These are phyloP conservation scores for Suillus hirtellus DNA, from an alignment of 768 basidiomycete species.

Conservation along the genomic window DNA sequence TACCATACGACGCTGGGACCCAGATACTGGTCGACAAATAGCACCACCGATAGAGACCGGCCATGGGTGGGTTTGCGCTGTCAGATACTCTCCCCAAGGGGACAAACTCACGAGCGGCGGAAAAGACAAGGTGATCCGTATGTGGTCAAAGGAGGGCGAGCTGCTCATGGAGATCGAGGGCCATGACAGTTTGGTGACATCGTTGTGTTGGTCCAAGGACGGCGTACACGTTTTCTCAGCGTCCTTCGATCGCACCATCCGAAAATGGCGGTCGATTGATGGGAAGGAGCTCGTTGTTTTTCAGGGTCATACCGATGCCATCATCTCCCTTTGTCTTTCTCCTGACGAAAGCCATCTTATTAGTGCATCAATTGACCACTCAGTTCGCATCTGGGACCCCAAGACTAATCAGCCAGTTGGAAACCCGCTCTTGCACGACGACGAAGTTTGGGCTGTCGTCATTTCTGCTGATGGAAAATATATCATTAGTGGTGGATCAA, in stretches of 20 bases:
- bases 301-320: background rate
- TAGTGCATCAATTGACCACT: background rate
- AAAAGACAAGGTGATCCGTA: too few relatives aligned
- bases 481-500: constrained; percentile 79
- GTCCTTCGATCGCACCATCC: background rate
- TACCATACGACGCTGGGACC: too few relatives aligned
- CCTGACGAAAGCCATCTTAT: background rate
- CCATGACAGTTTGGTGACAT: too few relatives aligned
- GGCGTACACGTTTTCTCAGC: background rate
- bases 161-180: too few relatives aligned
- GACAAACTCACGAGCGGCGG: too few relatives aligned
- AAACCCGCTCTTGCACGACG: constrained; percentile 68
- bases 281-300: background rate
- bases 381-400: constrained; percentile 3
- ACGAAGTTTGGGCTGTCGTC: constrained; percentile 72
- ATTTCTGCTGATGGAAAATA: constrained; percentile 78
- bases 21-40: too few relatives aligned
- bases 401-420: background rate
- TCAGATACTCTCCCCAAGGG: too few relatives aligned
- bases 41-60: too few relatives aligned
- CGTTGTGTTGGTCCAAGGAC: too few relatives aligned
- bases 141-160: too few relatives aligned
- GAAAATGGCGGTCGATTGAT: background rate
- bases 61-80: too few relatives aligned
- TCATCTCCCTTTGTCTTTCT: background rate